Conservation (phyloP, 257 asterid genomes). For the Nicotiana noctiflora region DNA sequence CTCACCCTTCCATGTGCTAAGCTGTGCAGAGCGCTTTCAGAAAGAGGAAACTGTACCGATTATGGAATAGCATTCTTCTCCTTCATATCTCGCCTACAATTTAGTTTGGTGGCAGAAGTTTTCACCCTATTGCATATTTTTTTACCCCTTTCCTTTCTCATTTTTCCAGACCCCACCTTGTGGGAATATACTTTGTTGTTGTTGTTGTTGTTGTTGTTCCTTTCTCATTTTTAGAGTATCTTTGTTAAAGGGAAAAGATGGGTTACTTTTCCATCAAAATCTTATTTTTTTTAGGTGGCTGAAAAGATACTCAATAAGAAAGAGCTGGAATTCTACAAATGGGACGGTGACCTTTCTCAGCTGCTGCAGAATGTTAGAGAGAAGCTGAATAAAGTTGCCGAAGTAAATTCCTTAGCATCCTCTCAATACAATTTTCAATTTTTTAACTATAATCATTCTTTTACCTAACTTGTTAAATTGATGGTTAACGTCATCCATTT, state of each 20-base stretch:
- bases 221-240: not conserved
- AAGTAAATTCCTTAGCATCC: slow-evolving; percentile 57
- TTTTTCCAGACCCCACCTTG: too few relatives aligned
- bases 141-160: not conserved
- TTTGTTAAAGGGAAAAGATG: not conserved
- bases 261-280: not conserved
- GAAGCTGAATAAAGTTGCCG: slow-evolving; percentile 72
- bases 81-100: too few relatives aligned
- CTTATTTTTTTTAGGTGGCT: slow-evolving; percentile 46
- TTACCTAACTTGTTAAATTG: not conserved
- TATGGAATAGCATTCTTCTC: too few relatives aligned
- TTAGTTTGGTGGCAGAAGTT: not conserved
- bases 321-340: slow-evolving; percentile 89
- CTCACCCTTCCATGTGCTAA: too few relatives aligned
- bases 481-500: slow-evolving; percentile 1
- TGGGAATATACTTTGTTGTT: too few relatives aligned
- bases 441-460: not conserved
- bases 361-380: slow-evolving; percentile 78
- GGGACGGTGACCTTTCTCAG: slow-evolving; percentile 84
- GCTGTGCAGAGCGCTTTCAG: too few relatives aligned
- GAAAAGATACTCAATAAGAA: slow-evolving; percentile 55
- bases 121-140: not conserved
- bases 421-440: too few relatives aligned
- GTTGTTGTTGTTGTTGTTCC: too few relatives aligned
- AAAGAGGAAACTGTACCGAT: too few relatives aligned